Evolutionary conservation across 78 protist genomes (phyloP).

Genomic region (Goniomonas avonlea): DNA sequence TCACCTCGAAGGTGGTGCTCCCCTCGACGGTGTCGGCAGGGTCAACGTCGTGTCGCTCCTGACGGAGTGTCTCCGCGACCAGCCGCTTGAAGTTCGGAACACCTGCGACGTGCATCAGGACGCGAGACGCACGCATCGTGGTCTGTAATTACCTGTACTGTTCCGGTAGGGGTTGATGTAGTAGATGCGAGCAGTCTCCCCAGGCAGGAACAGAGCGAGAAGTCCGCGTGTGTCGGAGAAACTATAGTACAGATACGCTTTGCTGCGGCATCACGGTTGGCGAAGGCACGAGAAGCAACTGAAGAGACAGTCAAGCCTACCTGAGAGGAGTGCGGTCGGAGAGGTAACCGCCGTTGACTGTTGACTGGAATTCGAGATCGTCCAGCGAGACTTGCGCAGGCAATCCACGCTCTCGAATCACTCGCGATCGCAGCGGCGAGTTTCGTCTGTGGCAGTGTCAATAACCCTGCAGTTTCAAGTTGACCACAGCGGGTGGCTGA

Average conservation of each 20-base stretch:
- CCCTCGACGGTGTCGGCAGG: too few species aligned
- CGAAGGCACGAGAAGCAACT: not conserved
- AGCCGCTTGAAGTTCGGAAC: not conserved
- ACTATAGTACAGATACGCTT: slow-evolving; percentile 1
- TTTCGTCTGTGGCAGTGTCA: too few species aligned
- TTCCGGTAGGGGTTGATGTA: too few species aligned
- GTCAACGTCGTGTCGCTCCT: not conserved
- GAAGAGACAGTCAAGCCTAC: not conserved
- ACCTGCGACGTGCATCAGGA: not conserved
- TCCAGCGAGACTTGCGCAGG: not conserved
- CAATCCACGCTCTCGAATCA: not conserved
- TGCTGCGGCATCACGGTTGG: too few species aligned
- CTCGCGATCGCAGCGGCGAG: not conserved
- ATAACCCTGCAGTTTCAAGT: too few species aligned
- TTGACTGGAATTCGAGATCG: not conserved
- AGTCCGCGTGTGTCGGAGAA: not conserved
- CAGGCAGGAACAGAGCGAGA: not conserved
- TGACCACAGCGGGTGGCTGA: too few species aligned
- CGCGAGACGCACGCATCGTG: too few species aligned
- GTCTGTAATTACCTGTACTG: too few species aligned
- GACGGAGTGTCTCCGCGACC: not conserved
- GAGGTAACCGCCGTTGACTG: not conserved
- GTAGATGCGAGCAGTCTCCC: not conserved
- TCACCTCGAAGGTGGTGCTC: too few species aligned
- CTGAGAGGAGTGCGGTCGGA: not conserved